A percentile compares a stretch with the other conserved stretches of the same genome.
Conservation (phyloP, 73 alveolate species). For the Paramecium biaurelia region DNA sequence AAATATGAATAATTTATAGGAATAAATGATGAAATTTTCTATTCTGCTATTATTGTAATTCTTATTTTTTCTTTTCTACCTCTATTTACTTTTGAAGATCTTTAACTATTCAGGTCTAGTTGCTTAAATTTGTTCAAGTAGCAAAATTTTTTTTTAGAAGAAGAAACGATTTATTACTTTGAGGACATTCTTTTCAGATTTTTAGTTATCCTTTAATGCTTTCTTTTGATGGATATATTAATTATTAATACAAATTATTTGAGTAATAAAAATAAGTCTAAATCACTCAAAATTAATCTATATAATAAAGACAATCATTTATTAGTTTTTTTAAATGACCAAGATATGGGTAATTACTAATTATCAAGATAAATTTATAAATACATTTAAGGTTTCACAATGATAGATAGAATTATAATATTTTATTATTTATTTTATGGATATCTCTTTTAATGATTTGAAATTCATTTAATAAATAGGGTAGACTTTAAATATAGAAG, state of each 20-base stretch:
- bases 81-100: background rate
- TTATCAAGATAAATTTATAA: background rate
- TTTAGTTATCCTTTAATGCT: background rate
- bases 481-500: slow-evolving; percentile 33
- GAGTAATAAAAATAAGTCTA: no score
- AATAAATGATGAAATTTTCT: background rate
- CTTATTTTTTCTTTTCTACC: background rate
- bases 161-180: background rate
- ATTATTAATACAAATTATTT: no score
- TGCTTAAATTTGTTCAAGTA: background rate
- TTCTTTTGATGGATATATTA: slow-evolving; percentile 17
- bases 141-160: background rate
- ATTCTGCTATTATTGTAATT: background rate
- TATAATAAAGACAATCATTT: background rate
- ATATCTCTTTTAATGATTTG: background rate
- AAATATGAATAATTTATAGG: background rate
- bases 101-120: background rate
- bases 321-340: background rate
- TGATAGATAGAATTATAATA: background rate
- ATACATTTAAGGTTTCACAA: background rate
- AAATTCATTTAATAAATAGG: slow-evolving; percentile 6
- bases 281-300: no score
- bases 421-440: background rate
- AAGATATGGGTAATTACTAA: no score
- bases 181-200: background rate